phyloP scores from a whole-genome alignment of 192 early-diverging fungal species.

The Neocallimastix lanati region DNA sequence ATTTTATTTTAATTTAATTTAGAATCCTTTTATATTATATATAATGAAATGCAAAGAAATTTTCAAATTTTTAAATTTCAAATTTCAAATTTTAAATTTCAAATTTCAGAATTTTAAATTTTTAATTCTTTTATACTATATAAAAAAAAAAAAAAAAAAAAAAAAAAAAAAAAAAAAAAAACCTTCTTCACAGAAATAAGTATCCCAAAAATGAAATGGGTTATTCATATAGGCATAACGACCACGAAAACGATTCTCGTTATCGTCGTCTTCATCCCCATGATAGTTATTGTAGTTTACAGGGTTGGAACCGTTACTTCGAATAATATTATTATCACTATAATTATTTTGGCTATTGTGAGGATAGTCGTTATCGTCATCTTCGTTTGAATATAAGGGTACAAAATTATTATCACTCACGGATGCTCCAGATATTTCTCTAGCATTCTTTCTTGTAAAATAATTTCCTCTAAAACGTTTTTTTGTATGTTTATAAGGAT shows the following conservation, averaged over 20 bases:
- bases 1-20: no score
- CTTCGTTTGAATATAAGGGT: background rate
- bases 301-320: background rate
- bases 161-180: background rate
- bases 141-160: no score
- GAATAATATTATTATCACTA: background rate
- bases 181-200: background rate
- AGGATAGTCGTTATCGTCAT: background rate
- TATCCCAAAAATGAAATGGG: background rate
- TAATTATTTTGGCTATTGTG: background rate
- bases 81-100: no score
- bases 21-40: no score
- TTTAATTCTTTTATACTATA: no score
- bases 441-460: background rate
- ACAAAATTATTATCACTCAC: background rate
- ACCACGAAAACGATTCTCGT: background rate
- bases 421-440: background rate
- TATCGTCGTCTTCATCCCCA: background rate
- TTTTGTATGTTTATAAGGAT: background rate
- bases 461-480: background rate
- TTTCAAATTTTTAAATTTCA: no score
- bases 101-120: no score
- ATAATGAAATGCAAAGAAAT: no score
- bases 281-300: background rate
- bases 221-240: background rate